Evolutionary conservation across 345 rosid genomes (phyloP).

Genomic region (Stellera chamaejasme): DNA sequence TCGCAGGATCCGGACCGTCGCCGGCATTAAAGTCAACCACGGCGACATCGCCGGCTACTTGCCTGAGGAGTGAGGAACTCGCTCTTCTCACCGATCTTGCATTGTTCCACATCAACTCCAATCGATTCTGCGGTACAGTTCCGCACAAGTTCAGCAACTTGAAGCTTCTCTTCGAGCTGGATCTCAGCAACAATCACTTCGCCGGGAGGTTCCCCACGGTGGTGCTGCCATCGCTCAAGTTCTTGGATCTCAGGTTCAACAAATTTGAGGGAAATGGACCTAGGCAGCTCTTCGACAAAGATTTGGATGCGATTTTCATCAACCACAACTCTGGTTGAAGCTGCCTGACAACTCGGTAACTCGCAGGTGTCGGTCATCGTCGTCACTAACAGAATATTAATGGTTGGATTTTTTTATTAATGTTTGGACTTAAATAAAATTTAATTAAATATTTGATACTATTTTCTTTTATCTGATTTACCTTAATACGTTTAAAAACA

Average conservation of each 20-base stretch:
- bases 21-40: constrained; percentile 85
- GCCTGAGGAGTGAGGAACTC: constrained; percentile 66
- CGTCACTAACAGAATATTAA: constrained; percentile 55
- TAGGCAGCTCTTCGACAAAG: constrained; percentile 55
- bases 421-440: too few relatives aligned
- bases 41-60: constrained; percentile 78
- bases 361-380: constrained; percentile 78
- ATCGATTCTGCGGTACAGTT: too few relatives aligned
- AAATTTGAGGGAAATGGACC: constrained; percentile 82
- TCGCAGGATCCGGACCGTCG: constrained; percentile 49
- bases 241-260: constrained; percentile 72
- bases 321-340: too few relatives aligned
- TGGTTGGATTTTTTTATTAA: too few relatives aligned
- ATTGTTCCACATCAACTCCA: too few relatives aligned
- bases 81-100: too few relatives aligned
- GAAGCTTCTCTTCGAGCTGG: too few relatives aligned
- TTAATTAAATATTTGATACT: too few relatives aligned
- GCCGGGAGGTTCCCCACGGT: constrained; percentile 72
- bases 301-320: not conserved
- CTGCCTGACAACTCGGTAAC: too few relatives aligned
- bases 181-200: constrained; percentile 33
- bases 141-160: too few relatives aligned
- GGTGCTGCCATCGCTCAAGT: constrained; percentile 58
- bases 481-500: too few relatives aligned
- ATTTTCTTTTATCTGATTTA: too few relatives aligned